Percentiles rank a stretch among this genome's conserved stretches.
Evolutionary conservation across 1,284 basidiomycete species (phyloP).

Genomic region (Trichosporon coremiiforme): DNA sequence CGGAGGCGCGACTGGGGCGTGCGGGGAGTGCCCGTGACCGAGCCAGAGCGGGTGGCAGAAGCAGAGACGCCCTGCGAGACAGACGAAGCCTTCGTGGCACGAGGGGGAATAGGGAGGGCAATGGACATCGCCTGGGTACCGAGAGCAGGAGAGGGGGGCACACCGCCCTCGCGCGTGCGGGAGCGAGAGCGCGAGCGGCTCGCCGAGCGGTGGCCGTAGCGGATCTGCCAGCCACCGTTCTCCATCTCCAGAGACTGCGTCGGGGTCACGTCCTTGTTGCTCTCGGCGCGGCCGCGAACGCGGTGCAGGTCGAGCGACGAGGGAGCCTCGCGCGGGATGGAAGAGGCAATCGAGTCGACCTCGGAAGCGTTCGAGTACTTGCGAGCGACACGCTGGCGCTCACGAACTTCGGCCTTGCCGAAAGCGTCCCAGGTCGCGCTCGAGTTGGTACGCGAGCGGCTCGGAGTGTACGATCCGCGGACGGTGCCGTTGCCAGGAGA

Average conservation of each 20-base stretch:
- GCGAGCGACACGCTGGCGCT: conserved; percentile 24
- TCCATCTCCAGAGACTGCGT: conserved; percentile 46
- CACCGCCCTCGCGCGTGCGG: conserved; percentile 1
- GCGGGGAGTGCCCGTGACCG: conserved; percentile 19
- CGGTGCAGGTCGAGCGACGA: conserved; percentile 23
- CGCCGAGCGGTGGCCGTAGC: conserved; percentile 28
- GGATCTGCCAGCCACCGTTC: conserved; percentile 46
- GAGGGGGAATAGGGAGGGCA: conserved; percentile 29
- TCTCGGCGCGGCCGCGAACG: conserved; percentile 17
- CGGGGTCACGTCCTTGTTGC: conserved; percentile 39
- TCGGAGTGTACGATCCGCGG: conserved; percentile 25
- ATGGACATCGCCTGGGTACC: conserved; percentile 20
- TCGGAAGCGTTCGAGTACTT: conserved; percentile 22
- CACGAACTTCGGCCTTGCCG: conserved; percentile 40
- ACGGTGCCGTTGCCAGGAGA: conserved; percentile 23
- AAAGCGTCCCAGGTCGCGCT: conserved; percentile 48
- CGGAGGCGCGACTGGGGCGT: conserved; percentile 24
- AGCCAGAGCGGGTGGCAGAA: conserved; percentile 27
- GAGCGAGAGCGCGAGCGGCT: background rate
- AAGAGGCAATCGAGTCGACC: conserved; percentile 1
- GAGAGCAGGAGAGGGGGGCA: background rate
- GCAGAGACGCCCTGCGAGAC: background rate
- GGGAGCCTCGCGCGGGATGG: conserved; percentile 1
- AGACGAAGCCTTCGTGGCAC: conserved; percentile 16
- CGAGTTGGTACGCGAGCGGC: conserved; percentile 38